Conservation (phyloP, 805 yeast genomes). For the Danielia reshetovae region DNA sequence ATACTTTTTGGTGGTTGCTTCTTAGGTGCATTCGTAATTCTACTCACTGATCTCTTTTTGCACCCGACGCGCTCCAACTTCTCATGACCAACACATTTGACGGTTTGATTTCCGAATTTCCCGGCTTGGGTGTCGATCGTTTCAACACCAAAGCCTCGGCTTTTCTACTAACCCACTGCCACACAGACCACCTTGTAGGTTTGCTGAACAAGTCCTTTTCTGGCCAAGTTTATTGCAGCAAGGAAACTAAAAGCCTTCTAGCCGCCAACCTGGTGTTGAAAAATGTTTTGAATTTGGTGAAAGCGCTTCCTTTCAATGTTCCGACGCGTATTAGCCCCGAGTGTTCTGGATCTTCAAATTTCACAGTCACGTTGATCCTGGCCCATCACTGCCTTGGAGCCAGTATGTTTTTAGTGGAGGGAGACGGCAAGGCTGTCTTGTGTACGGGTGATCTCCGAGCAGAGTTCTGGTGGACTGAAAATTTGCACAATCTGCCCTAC, state of each 20-base stretch:
- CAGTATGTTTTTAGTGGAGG: conserved; percentile 48
- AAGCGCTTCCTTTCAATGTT: conserved; percentile 17
- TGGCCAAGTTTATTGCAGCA: conserved; percentile 45
- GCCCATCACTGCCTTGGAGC: conserved; percentile 63
- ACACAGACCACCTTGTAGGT: conserved; percentile 52
- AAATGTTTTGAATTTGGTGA: conserved; percentile 17
- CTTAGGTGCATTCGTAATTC: neutral
- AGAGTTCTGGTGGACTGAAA: conserved; percentile 48
- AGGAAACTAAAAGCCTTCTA: conserved; percentile 31
- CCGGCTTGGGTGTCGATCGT: conserved; percentile 39
- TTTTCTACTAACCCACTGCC: conserved; percentile 48
- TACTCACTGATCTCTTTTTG: neutral
- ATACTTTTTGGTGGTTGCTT: too few species aligned
- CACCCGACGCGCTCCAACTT: neutral
- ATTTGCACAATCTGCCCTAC: conserved; percentile 31
- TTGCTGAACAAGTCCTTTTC: conserved; percentile 36
- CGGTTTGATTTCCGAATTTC: conserved; percentile 46
- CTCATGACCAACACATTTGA: conserved; percentile 26
- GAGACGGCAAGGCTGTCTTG: conserved; percentile 31
- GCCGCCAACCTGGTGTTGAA: conserved; percentile 14
- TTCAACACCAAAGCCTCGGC: conserved; percentile 23
- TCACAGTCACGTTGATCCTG: conserved; percentile 38
- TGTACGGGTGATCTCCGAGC: conserved; percentile 58
- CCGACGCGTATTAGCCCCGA: conserved; percentile 17
- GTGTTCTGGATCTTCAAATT: conserved; percentile 13